Conservation (phyloP, 345 rosid genomes). For the Dipteronia sinensis region DNA sequence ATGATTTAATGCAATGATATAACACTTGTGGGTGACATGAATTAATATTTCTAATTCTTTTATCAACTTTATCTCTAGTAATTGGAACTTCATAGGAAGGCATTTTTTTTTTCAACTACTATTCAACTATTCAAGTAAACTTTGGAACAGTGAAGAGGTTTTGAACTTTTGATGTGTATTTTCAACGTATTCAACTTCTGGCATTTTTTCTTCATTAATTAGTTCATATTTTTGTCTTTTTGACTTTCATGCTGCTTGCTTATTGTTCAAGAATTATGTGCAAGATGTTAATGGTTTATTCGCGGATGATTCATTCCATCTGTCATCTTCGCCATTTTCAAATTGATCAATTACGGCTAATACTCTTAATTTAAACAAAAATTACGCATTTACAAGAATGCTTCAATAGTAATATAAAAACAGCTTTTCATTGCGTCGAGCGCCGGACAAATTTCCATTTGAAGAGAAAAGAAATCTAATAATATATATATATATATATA, state of each 20-base stretch:
- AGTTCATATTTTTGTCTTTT: slow-evolving; percentile 7
- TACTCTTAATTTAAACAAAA: no score
- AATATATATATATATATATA: neutral
- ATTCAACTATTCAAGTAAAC: neutral
- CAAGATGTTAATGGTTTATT: neutral
- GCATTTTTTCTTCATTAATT: neutral
- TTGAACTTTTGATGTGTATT: neutral
- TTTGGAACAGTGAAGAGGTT: neutral
- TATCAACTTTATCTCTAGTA: neutral
- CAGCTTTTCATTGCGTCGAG: slow-evolving; percentile 10
- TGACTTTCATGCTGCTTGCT: slow-evolving; percentile 1
- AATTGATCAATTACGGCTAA: neutral
- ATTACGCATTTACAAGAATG: neutral
- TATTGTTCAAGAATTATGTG: neutral
- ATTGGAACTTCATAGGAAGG: neutral
- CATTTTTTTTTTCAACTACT: neutral
- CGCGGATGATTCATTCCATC: neutral
- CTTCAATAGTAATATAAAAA: neutral
- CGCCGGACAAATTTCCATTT: neutral
- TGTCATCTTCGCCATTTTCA: neutral
- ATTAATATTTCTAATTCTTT: neutral
- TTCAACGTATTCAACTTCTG: no score
- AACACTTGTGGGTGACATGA: neutral
- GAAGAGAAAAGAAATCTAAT: neutral
- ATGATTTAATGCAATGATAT: neutral